phyloP scores from a whole-genome alignment of 345 rosid species.

The Boechera retrofracta region DNA sequence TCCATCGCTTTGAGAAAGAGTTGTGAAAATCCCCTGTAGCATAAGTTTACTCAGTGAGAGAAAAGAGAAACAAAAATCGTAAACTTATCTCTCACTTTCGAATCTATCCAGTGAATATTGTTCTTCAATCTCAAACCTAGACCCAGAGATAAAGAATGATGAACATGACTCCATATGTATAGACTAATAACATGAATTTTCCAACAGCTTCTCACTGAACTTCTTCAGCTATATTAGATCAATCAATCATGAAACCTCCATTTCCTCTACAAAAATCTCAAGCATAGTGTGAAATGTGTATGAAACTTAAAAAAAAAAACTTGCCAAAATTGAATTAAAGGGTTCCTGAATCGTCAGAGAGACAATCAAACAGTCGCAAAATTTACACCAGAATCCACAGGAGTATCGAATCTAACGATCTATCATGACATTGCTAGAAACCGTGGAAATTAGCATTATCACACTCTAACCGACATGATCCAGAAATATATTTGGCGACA shows the following conservation, averaged over 20 bases:
- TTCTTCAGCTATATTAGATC: neutral
- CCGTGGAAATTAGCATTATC: too few relatives aligned
- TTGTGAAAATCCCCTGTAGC: constrained; percentile 85
- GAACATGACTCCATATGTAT: neutral
- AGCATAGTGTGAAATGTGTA: neutral
- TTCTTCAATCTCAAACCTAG: neutral
- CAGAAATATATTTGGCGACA: neutral
- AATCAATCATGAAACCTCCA: neutral
- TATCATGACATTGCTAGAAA: neutral
- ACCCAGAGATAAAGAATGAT: constrained; percentile 2
- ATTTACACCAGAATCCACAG: neutral
- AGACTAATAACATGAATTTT: neutral
- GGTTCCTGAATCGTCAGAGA: neutral
- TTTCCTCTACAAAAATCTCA: neutral
- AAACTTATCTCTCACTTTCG: neutral
- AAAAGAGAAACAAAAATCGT: neutral
- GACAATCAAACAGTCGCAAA: neutral
- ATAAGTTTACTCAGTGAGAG: neutral
- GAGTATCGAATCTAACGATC: neutral
- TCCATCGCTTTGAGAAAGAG: constrained; percentile 87
- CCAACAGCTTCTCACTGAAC: neutral
- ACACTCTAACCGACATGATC: constrained; percentile 21
- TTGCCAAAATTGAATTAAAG: neutral
- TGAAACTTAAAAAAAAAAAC: too few relatives aligned
- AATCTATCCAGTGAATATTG: neutral